Percentiles rank a stretch among this genome's conserved stretches.
Conservation (phyloP, 139 green algal species). For the Chlorella vulgaris region DNA sequence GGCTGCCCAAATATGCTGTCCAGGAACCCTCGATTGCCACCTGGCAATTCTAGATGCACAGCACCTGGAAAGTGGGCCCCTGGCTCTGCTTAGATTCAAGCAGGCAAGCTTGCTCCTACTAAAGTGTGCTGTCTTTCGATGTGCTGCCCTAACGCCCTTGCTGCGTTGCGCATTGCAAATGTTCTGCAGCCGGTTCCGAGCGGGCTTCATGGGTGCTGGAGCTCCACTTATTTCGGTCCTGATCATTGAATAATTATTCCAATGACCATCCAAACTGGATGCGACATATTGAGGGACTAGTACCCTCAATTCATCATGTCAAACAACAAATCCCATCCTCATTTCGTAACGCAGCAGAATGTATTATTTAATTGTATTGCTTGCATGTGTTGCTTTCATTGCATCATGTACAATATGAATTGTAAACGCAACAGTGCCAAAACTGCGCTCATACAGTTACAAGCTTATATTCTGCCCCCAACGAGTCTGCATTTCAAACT, state of each 20-base stretch:
- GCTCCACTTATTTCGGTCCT: neutral
- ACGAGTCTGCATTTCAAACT: too few relatives aligned
- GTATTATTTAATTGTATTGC: too few relatives aligned
- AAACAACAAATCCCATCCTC: too few relatives aligned
- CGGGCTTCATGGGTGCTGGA: slow-evolving; percentile 58
- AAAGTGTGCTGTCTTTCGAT: neutral
- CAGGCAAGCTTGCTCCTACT: neutral
- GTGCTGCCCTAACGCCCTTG: neutral
- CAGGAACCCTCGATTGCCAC: slow-evolving; percentile 18
- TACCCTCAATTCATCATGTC: too few relatives aligned
- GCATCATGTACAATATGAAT: too few relatives aligned
- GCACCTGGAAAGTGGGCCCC: slow-evolving; percentile 45
- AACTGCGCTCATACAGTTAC: too few relatives aligned
- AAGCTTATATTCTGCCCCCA: too few relatives aligned
- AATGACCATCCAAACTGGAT: too few relatives aligned
- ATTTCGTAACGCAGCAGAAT: too few relatives aligned
- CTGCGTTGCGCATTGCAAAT: neutral
- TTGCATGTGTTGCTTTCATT: too few relatives aligned
- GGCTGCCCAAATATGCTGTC: neutral
- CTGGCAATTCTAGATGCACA: slow-evolving; percentile 62
- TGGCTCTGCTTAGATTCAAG: slow-evolving; percentile 44
- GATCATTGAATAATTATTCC: neutral
- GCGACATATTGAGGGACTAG: too few relatives aligned
- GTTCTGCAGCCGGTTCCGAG: slow-evolving; percentile 39
- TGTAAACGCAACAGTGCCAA: too few relatives aligned